Conservation (phyloP, 78 protist species). For the Tieghemostelium lacteum region DNA sequence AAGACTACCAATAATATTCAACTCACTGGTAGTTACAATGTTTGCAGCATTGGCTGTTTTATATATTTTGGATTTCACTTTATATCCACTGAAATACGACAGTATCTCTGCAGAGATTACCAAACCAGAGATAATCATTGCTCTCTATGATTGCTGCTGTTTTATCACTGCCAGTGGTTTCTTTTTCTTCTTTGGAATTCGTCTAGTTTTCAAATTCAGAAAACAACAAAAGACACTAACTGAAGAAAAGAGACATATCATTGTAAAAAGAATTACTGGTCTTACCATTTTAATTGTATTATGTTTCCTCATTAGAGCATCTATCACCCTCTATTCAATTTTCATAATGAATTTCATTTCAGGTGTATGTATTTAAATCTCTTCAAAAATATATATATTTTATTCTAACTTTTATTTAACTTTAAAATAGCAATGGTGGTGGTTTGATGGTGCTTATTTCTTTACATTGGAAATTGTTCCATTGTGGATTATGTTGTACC, state of each 20-base stretch:
- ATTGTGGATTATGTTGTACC: conserved; percentile 40
- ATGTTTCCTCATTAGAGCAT: conserved; percentile 35
- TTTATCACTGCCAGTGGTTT: neutral
- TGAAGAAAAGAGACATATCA: conserved; percentile 32
- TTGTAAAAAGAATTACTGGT: conserved; percentile 23
- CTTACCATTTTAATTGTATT: conserved; percentile 10
- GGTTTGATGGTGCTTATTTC: conserved; percentile 65
- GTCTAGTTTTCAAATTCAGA: conserved; percentile 34
- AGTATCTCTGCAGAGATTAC: conserved; percentile 1
- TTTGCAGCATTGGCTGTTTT: conserved; percentile 3
- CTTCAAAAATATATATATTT: neutral
- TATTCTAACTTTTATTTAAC: neutral
- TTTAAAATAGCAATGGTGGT: conserved; percentile 57
- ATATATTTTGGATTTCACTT: conserved; percentile 27
- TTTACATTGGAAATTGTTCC: conserved; percentile 40
- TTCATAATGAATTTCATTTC: conserved; percentile 17
- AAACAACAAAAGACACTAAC: conserved; percentile 38
- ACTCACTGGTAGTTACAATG: conserved; percentile 3
- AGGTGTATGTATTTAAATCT: conserved; percentile 28
- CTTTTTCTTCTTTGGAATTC: conserved; percentile 15
- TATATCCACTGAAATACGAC: conserved; percentile 10
- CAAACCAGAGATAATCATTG: conserved; percentile 9
- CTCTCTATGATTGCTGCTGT: conserved; percentile 32
- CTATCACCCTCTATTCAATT: conserved; percentile 23
- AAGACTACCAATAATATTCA: conserved; percentile 24